Percentiles rank a stretch among this genome's conserved stretches.
These are phyloP conservation scores for Colletotrichum sp. DNA, from an alignment of 2,329 filamentous ascomycete genomes.

Conservation along the genomic window DNA sequence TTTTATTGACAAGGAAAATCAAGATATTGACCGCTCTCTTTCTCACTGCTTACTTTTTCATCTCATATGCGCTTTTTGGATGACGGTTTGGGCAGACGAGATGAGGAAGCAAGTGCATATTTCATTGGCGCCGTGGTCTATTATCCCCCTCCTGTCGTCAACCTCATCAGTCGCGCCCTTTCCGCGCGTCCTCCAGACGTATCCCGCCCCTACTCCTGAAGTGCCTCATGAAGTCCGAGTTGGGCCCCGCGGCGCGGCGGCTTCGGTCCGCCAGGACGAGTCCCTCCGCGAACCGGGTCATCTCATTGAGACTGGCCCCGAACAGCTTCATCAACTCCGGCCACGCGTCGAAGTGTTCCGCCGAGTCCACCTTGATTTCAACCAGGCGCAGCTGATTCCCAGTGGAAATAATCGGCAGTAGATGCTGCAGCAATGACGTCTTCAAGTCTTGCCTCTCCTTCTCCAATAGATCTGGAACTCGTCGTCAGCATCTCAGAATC, in stretches of 20 bases:
- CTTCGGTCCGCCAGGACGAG: constrained; percentile 11
- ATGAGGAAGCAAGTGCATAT: neutral
- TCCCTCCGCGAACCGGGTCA: constrained; percentile 14
- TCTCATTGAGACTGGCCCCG: constrained; percentile 17
- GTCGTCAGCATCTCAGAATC: neutral
- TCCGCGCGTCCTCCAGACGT: constrained; percentile 8
- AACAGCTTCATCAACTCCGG: constrained; percentile 20
- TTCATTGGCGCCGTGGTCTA: neutral
- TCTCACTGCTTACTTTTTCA: neutral
- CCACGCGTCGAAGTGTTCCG: constrained; percentile 19
- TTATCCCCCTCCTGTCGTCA: neutral
- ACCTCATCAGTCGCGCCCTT: neutral
- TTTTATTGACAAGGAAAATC: neutral
- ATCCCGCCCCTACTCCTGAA: constrained; percentile 15
- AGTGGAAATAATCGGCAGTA: constrained; percentile 17
- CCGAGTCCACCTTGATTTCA: constrained; percentile 22
- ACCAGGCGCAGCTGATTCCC: constrained; percentile 19
- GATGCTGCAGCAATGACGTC: constrained; percentile 16
- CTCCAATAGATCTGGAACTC: constrained; percentile 5
- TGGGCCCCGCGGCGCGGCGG: constrained; percentile 12
- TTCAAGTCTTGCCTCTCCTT: constrained; percentile 21
- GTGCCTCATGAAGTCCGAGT: constrained; percentile 18
- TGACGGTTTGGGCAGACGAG: neutral
- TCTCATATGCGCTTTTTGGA: neutral
- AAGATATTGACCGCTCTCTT: neutral